Evolutionary conservation across 805 yeast genomes (phyloP), one percentile per base, ranked within the genome.

Genomic region (Candida maris): DNA sequence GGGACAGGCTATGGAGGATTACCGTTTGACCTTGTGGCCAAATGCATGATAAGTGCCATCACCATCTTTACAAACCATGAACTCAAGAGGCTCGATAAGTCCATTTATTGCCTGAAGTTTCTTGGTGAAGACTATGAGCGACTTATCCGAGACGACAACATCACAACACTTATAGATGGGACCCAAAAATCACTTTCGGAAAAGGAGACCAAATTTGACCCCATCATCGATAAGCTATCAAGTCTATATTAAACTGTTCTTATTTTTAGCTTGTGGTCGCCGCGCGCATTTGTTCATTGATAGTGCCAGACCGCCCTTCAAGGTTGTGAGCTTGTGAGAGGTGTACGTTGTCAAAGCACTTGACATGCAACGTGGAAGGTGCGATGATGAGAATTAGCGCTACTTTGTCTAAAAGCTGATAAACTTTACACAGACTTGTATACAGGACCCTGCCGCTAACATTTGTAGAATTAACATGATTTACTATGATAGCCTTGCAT

Each of bases 1-100:
- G 70, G 65, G 2, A 62, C 71, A 1, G 71, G 71, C 1, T 66
- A 54, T 39, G 71, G 71, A 1, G 51, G 47, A 1, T 34, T 65
- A 2, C 63, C 66, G 1, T 23, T 39, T 4, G 51, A 54, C 3
- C 14, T 64, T 3, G 66, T 62, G 15, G 59, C 62, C 1, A 48
- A 51, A 29, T 51, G 64, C 2, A 66, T 65, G 67, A 35, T 65
- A 8, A 54, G 58, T 3, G 68, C 69, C 1, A 54, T 64, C 5
- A 37, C 50, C 0, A 48, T 64, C 1, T 63, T 51, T 36, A 36
- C 51, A 1, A 39, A 46, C 23, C 36, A 36, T 18, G 32, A 33
- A 15, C 19, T 43, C 14, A 7, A 14, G 3, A 32, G 45, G n/a
- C 23, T 48, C 8, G 50, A 55, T 30, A 45, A 45, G 27, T 49